These are phyloP conservation scores for Calycina herbarum DNA, from an alignment of 2,329 filamentous ascomycete species.

Conservation along the genomic window DNA sequence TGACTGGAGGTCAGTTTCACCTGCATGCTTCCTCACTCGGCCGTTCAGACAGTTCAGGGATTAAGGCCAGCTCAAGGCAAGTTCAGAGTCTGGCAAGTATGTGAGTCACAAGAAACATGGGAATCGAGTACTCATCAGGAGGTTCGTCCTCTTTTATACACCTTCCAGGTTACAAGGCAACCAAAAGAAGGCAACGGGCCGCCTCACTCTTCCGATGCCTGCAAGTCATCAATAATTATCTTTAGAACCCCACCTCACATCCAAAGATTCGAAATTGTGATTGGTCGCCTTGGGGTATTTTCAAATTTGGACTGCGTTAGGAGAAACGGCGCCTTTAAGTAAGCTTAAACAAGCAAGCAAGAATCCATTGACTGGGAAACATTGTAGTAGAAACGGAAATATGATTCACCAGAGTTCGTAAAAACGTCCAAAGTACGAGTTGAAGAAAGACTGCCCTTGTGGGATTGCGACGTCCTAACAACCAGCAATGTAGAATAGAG, in stretches of 20 bases:
- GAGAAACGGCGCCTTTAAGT: too few relatives aligned
- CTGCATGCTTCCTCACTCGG: background rate
- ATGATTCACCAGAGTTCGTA: constrained; percentile 2
- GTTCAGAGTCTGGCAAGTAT: background rate
- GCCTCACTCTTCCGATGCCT: constrained; percentile 20
- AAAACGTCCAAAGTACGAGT: background rate
- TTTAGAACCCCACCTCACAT: background rate
- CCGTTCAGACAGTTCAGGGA: background rate
- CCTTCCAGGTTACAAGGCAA: constrained; percentile 23
- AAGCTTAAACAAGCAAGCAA: background rate
- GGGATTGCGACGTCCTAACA: background rate
- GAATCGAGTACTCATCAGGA: constrained; percentile 21
- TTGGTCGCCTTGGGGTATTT: background rate
- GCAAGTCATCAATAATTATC: constrained; percentile 6
- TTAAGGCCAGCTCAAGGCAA: background rate
- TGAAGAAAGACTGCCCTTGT: background rate
- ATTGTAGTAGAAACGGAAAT: background rate
- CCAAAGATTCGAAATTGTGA: background rate
- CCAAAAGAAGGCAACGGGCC: constrained; percentile 24
- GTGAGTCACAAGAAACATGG: constrained; percentile 27
- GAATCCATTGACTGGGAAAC: background rate
- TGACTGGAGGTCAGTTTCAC: background rate
- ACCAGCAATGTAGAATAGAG: background rate
- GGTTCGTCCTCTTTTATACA: constrained; percentile 21
- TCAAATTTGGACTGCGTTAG: background rate